Conservation (phyloP, 805 yeast genomes). For the Candida maris region DNA sequence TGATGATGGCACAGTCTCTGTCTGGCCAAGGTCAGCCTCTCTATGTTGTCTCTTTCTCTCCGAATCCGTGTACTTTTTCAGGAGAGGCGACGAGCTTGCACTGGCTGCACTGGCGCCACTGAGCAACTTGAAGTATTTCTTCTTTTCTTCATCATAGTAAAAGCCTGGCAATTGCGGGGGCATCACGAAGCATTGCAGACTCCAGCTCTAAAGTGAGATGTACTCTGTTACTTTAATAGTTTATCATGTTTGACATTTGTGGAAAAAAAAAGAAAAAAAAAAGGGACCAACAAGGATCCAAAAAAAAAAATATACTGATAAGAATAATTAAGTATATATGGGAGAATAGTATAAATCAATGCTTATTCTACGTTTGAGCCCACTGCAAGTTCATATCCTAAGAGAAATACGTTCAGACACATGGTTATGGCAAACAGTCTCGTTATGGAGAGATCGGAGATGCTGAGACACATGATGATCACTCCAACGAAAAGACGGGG, state of each 20-base stretch:
- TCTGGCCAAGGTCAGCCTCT: not conserved
- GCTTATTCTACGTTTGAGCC: not conserved
- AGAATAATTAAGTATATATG: too few species aligned
- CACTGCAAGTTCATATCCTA: constrained; percentile 13
- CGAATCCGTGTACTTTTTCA: not conserved
- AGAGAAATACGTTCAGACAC: constrained; percentile 9
- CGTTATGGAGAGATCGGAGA: constrained; percentile 13
- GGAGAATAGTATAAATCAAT: not conserved
- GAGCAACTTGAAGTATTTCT: constrained; percentile 1
- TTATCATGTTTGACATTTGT: too few species aligned
- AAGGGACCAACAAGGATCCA: not conserved
- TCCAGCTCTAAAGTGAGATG: not conserved
- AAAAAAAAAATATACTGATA: not conserved
- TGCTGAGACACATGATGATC: constrained; percentile 9
- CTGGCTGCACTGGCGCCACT: constrained; percentile 1
- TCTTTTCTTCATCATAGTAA: constrained; percentile 13
- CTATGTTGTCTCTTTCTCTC: not conserved
- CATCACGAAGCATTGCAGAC: constrained; percentile 1
- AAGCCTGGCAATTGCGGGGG: constrained; percentile 18
- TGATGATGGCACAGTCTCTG: not conserved
- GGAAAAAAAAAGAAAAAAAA: too few species aligned
- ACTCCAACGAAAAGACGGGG: constrained; percentile 13
- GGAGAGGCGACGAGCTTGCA: not conserved
- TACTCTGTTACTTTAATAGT: too few species aligned
- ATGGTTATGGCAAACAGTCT: constrained; percentile 12